Evolutionary conservation across 352 stramenopile species (phyloP), one percentile per base, ranked within the genome.

Genomic region (Thraustotheca clavata): DNA sequence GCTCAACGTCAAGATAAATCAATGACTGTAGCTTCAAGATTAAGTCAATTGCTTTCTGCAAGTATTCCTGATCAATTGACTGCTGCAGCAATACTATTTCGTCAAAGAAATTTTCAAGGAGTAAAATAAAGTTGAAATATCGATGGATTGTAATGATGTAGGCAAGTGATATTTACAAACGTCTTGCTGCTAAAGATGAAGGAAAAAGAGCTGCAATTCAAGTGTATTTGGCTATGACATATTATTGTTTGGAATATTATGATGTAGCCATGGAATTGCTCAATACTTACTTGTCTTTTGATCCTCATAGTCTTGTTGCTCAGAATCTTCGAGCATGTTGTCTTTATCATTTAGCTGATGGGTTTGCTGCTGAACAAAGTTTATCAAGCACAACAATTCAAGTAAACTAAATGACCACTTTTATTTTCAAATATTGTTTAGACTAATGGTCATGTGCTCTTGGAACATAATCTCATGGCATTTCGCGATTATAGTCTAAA

Each of bases 211-310:
- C 60, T 2, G 79, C 79, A 3, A 43, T 91, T 26, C 73, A 89
- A 26, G 74, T 89, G 32, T 91, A 91, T 68, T 62, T 91, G 12
- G 79, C 80, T 9, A 73, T 89, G 62, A 89, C 80, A 60, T 91
- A 89, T 68, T 89, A 86, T 67, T 71, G 76, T 16, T 48, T 83
- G 14, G 80, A 85, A 43, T 89, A 87, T 67, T 86, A 83, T 32
- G 82, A 89, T 52, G 70, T 91, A 0, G 74, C 80, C 12, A 67
- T 86, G 9, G 82, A 91, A 43, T 40, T 91, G 26, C 49, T 89
- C 14, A 69, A 69, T 0, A 74, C 77, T 48, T 91, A 91, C 39
- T 39, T 89, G 27, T 62, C 76, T 20, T 40, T 59, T 0, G 71
- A 87, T 26, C 67, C 67, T 0, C 72, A 79, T 46, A 88, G 78